Evolutionary conservation across 2,329 filamentous ascomycete genomes (phyloP).

Genomic region (Teratosphaeria nubilosa): DNA sequence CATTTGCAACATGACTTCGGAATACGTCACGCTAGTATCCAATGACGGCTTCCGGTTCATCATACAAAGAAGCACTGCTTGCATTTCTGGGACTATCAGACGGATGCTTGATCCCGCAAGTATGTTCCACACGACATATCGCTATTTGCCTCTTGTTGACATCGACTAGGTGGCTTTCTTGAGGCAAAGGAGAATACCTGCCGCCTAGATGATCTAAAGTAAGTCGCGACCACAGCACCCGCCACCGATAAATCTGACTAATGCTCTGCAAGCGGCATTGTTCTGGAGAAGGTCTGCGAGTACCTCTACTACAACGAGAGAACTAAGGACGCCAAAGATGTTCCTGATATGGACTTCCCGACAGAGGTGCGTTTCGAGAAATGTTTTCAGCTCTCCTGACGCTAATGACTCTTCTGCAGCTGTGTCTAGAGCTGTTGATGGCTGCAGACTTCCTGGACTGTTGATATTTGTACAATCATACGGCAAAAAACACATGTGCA

Average conservation of each 20-base stretch:
- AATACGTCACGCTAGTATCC: slow-evolving; percentile 70
- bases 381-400: background rate
- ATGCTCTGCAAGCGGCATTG: slow-evolving; percentile 46
- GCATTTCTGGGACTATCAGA: slow-evolving; percentile 61
- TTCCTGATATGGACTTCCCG: slow-evolving; percentile 72
- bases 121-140: slow-evolving; percentile 25
- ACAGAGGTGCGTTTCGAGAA: slow-evolving; percentile 27
- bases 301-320: slow-evolving; percentile 78
- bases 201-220: slow-evolving; percentile 65
- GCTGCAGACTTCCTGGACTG: slow-evolving; percentile 64
- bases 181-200: slow-evolving; percentile 58
- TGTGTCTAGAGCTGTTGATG: slow-evolving; percentile 67
- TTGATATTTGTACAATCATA: background rate
- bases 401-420: slow-evolving; percentile 34
- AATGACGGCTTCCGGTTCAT: slow-evolving; percentile 69
- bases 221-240: slow-evolving; percentile 24
- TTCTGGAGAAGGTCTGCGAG: slow-evolving; percentile 72
- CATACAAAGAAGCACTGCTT: slow-evolving; percentile 59
- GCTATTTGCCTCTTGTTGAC: no score
- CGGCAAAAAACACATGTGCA: background rate
- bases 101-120: slow-evolving; percentile 63
- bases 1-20: slow-evolving; percentile 35
- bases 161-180: slow-evolving; percentile 46
- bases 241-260: slow-evolving; percentile 1
- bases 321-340: slow-evolving; percentile 58